Evolutionary conservation across 2,329 filamentous ascomycete genomes (phyloP), one percentile per base, ranked within the genome.

Genomic region (Clarireedia hainanense): DNA sequence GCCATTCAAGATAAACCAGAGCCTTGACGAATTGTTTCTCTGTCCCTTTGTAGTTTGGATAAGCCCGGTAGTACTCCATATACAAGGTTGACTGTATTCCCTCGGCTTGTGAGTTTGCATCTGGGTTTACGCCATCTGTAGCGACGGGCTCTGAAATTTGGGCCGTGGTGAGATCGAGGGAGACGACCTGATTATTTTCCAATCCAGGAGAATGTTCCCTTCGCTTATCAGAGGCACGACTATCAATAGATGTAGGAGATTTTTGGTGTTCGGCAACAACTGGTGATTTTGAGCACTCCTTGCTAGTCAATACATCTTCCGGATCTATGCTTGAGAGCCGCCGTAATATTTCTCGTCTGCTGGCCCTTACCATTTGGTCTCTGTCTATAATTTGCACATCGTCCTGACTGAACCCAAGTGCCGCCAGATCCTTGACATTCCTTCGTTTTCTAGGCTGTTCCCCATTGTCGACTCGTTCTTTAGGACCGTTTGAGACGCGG

Each of bases 1-100:
- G 66, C 51, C 69, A 70, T 17, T 73, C 66, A 6, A 80, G 62
- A 59, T 70, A 75, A 0, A 75, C 64, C 50, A 77, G 74, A 0
- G 75, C 75, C 23, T 68, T 69, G 24, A 79, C 63, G 52, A 81
- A 81, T 9, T 72, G 64, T 4, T 60, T 62, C 4, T 71, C 63
- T 26, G 63, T 73, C 1, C 74, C 76, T 1, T 56, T 56, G 51
- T 75, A 75, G 20, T 69, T 67, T 4, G 76, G 75, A 59, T 82
- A 82, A 0, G 67, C 66, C 0, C 57, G 45, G 3, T 58, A 66
- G 58, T 77, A 82, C 2, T 66, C 61, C 3, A 70, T 66, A 54
- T 71, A 76, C 34, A 58, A 49, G 4, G 6, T 30, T 5, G 6
- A 40, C 14, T 39, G 39, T 42, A n/a, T 14, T 0, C 15, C 17